A percentile compares a stretch with the other conserved stretches of the same genome.
phyloP scores from a whole-genome alignment of 441 rosid species.

The Euphorbia celastroides region DNA sequence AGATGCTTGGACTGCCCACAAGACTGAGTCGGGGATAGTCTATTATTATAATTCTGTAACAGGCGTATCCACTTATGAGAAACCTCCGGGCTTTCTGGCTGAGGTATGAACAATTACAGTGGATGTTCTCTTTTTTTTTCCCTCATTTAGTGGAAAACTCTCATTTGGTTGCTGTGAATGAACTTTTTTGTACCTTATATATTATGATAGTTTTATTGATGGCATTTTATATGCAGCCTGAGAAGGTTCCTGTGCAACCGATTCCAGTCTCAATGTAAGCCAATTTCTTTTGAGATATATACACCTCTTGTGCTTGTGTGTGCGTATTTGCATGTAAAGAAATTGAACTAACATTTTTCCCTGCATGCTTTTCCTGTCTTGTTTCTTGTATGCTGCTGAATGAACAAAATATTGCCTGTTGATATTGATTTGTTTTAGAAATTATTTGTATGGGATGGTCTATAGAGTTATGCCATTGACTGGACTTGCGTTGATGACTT shows the following conservation, averaged over 20 bases:
- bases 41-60: slow-evolving; percentile 92
- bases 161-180: not conserved
- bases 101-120: slow-evolving; percentile 48
- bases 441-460: not conserved
- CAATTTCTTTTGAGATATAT: slow-evolving; percentile 10
- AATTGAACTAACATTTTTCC: not conserved
- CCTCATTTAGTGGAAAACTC: not conserved
- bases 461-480: not conserved
- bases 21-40: slow-evolving; percentile 66
- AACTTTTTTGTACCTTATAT: not conserved
- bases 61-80: slow-evolving; percentile 84
- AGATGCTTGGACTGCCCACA: slow-evolving; percentile 95
- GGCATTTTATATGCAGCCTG: slow-evolving; percentile 49
- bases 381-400: not conserved
- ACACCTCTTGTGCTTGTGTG: not conserved
- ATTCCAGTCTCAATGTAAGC: slow-evolving; percentile 93
- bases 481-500: not conserved
- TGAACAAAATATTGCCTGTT: not conserved
- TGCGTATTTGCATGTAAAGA: not conserved
- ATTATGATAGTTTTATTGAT: slow-evolving; percentile 15
- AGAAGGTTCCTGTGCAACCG: slow-evolving; percentile 58
- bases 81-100: slow-evolving; percentile 68
- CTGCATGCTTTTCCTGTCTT: not conserved
- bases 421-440: not conserved
- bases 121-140: not conserved